phyloP scores from a whole-genome alignment of 352 stramenopile genomes.

The Pythium dissimile region DNA sequence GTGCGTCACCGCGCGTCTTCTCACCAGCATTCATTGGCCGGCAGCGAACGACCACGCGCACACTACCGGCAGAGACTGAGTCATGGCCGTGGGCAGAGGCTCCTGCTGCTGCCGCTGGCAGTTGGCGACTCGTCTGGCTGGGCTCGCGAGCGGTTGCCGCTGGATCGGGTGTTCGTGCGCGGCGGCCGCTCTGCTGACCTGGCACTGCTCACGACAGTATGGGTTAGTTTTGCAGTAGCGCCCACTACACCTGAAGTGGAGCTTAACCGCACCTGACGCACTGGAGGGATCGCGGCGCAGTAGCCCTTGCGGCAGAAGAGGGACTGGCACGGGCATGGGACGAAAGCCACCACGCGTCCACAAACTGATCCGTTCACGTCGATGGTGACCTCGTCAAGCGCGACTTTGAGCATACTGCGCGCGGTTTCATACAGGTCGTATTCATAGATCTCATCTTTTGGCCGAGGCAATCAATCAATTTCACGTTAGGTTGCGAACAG shows the following conservation, averaged over 20 bases:
- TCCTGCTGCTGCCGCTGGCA: background rate
- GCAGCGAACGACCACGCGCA: slow-evolving; percentile 63
- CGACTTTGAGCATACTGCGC: too few relatives aligned
- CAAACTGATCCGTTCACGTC: background rate
- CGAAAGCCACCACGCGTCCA: background rate
- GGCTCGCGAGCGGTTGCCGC: background rate
- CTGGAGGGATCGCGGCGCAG: slow-evolving; percentile 6
- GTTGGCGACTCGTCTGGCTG: background rate
- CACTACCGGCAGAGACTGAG: slow-evolving; percentile 18
- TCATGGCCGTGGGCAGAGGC: background rate
- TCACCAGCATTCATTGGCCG: slow-evolving; percentile 58
- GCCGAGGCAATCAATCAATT: background rate
- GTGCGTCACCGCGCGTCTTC: slow-evolving; percentile 39
- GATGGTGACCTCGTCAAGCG: too few relatives aligned
- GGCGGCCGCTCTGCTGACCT: slow-evolving; percentile 1
- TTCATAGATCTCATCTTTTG: too few relatives aligned
- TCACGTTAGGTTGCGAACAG: background rate
- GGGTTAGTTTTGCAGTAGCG: too few relatives aligned
- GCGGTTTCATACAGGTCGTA: too few relatives aligned
- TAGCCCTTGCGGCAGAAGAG: slow-evolving; percentile 1
- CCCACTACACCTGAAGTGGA: background rate
- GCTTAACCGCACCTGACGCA: background rate
- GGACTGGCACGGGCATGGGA: slow-evolving; percentile 3
- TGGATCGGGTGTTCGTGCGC: slow-evolving; percentile 13
- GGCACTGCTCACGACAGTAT: background rate